These are phyloP conservation scores for Parastagonospora avenae DNA, from an alignment of 2,329 filamentous ascomycete genomes.

Conservation along the genomic window DNA sequence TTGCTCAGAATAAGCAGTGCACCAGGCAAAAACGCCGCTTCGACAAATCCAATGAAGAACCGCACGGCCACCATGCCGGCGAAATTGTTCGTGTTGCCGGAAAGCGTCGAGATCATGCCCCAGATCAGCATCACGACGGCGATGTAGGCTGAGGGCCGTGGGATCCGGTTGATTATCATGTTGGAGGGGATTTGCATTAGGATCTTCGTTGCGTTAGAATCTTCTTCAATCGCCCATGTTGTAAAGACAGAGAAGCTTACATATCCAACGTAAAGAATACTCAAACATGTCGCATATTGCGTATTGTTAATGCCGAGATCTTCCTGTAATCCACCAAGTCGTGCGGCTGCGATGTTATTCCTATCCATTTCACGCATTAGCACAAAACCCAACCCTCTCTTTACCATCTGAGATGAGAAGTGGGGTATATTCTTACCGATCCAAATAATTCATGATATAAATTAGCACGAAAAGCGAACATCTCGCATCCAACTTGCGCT, in stretches of 20 bases:
- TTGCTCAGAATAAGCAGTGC: conserved; percentile 67
- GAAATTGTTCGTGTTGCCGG: conserved; percentile 40
- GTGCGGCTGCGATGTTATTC: conserved; percentile 44
- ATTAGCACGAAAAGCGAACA: conserved; percentile 43
- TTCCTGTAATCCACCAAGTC: conserved; percentile 40
- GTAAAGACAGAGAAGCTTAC: background rate
- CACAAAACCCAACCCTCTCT: background rate
- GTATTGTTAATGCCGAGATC: conserved; percentile 37
- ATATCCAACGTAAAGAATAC: conserved; percentile 27
- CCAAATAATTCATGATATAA: conserved; percentile 44
- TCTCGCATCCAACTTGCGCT: conserved; percentile 40
- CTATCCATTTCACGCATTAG: conserved; percentile 1
- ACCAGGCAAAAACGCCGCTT: conserved; percentile 63
- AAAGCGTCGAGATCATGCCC: conserved; percentile 47
- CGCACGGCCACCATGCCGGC: conserved; percentile 46
- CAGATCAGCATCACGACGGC: conserved; percentile 45
- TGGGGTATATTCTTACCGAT: conserved; percentile 3
- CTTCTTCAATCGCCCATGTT: background rate
- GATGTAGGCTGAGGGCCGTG: conserved; percentile 44
- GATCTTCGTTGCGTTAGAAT: conserved; percentile 15
- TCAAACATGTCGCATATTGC: conserved; percentile 42
- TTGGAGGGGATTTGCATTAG: conserved; percentile 49
- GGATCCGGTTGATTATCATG: conserved; percentile 50
- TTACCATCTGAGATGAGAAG: background rate
- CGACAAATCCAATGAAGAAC: conserved; percentile 47